Conservation (phyloP, 1,284 basidiomycete species). For the Bjerkandera adusta region DNA sequence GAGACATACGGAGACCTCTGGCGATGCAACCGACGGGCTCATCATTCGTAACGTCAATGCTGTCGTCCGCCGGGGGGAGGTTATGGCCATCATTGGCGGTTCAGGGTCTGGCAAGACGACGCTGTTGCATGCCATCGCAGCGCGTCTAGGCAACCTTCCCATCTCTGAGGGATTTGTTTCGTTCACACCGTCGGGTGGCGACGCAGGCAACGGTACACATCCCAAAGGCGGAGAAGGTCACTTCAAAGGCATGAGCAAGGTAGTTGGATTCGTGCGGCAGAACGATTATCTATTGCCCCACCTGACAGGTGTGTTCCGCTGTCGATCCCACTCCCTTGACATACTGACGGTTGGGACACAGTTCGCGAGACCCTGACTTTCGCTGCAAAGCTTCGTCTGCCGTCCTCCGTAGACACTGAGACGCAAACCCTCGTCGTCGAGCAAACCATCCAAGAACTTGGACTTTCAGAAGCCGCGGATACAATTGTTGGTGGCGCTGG, state of each 20-base stretch:
- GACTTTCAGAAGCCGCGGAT: slow-evolving; percentile 46
- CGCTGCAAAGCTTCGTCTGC: slow-evolving; percentile 46
- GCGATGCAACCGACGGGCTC: slow-evolving; percentile 6
- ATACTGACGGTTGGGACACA: too few species aligned
- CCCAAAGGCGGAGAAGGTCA: slow-evolving; percentile 9
- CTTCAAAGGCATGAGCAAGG: slow-evolving; percentile 15
- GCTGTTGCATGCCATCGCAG: slow-evolving; percentile 12
- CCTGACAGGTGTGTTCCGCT: slow-evolving; percentile 9
- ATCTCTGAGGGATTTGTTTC: slow-evolving; percentile 11
- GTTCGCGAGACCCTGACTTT: slow-evolving; percentile 49
- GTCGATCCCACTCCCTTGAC: not conserved
- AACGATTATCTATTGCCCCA: slow-evolving; percentile 14
- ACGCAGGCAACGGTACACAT: not conserved
- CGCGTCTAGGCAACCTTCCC: slow-evolving; percentile 8
- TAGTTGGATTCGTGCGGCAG: slow-evolving; percentile 14
- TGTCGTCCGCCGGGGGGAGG: slow-evolving; percentile 7
- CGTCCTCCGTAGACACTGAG: slow-evolving; percentile 31
- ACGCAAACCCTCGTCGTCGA: slow-evolving; percentile 41
- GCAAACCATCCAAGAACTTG: slow-evolving; percentile 48
- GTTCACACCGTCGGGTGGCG: slow-evolving; percentile 3
- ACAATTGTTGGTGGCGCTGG: slow-evolving; percentile 41
- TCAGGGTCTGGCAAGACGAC: slow-evolving; percentile 16
- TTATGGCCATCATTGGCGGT: slow-evolving; percentile 15
- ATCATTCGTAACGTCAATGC: slow-evolving; percentile 14
- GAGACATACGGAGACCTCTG: not conserved